Evolutionary conservation across 225 moss, liverwort and hornwort species (phyloP), one percentile per base, ranked within the genome.

Genomic region (Asterella californica): DNA sequence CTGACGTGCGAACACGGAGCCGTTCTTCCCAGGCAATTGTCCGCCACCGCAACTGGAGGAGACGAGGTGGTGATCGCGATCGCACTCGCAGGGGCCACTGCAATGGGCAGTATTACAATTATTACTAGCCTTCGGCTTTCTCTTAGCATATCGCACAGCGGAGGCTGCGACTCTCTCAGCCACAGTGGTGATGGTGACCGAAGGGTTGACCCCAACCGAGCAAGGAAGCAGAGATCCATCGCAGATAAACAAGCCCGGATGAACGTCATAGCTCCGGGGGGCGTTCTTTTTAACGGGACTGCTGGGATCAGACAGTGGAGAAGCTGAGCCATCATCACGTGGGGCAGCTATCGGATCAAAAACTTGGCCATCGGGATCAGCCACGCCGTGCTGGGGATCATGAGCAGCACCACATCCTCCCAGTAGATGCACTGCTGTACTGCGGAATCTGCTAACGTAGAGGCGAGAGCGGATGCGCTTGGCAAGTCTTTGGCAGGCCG

Each of bases 181-280:
- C 0, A 71, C 75, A 5, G 70, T 71, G 64, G 70, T 47, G 33
- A 82, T 82, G 55, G 82, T 82, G 54, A 12, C 33, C 11, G 76
- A 36, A n/a, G 82, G 82, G 46, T 82, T 82, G 34, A 82, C 76
- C 2, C 82, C 82, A 21, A 82, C 69, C 1, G 82, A 2, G n/a
- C 82, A 82, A 2, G 82, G 82, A 70, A 82, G 32, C 30, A 82
- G 45, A n/a, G 82, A 69, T 61, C 77, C 77, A 70, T 82, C 82
- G 70, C 82, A 82, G 24, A 82, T 77, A 42, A 77, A 82, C 52
- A 82, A 60, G 18, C 82, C 82, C 9, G 63, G 21, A 69, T 81
- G 81, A 38, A 54, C 34, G 21, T 7, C 42, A 42, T 42, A 42
- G 42, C 50, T 33, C 1, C 24, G 2, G 32, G 64, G 3, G 19